Conservation (phyloP, 176 grass and related monocot species). For the Oryza officinalis region DNA sequence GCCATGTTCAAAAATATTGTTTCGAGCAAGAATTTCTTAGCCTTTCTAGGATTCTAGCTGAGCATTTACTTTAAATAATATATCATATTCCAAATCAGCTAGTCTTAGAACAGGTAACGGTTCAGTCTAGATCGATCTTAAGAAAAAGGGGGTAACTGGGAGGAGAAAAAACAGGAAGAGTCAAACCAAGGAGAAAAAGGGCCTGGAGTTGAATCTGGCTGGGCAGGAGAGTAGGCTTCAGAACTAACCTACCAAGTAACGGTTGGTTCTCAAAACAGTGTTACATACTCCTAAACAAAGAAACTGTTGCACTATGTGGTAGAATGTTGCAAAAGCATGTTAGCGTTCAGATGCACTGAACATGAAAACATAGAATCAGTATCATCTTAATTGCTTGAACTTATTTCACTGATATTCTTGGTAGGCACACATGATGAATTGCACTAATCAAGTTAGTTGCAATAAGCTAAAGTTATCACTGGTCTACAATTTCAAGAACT, state of each 20-base stretch:
- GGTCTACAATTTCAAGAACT: not conserved
- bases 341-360: not conserved
- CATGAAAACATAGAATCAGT: not conserved
- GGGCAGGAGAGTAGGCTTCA: not conserved
- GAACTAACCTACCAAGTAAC: not conserved
- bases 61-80: not conserved
- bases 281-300: not conserved
- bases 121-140: not conserved
- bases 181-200: not conserved
- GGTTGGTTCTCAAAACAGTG: not conserved
- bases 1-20: not conserved
- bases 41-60: not conserved
- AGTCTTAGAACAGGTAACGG: not conserved
- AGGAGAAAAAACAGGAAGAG: not conserved
- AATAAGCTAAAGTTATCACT: constrained; percentile 15
- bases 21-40: constrained; percentile 4
- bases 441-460: not conserved
- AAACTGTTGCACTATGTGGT: not conserved
- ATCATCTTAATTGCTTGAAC: not conserved
- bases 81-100: not conserved
- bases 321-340: not conserved
- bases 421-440: not conserved
- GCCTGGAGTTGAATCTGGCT: not conserved
- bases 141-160: not conserved
- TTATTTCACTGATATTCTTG: constrained; percentile 17